These are phyloP conservation scores for Aspergillus piperis DNA, from an alignment of 2,329 filamentous ascomycete genomes.

Conservation along the genomic window DNA sequence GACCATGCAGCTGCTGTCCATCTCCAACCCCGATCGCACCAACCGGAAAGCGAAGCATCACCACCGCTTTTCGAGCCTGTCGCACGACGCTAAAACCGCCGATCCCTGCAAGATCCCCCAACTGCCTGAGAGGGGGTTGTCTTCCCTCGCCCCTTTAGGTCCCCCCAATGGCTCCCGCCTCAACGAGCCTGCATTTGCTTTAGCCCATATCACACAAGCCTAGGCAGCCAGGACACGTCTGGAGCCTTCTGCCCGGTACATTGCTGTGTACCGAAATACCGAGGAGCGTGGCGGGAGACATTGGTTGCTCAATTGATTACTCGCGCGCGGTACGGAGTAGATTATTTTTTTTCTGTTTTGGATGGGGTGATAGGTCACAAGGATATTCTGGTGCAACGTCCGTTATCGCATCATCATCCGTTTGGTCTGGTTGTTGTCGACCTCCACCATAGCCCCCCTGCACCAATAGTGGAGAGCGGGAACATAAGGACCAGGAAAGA, in stretches of 20 bases:
- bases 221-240: not conserved
- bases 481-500: not conserved
- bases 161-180: not conserved
- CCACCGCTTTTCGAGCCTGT: not conserved
- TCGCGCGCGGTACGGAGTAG: not conserved
- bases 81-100: not conserved
- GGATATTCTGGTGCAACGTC: not conserved
- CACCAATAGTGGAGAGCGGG: constrained; percentile 1
- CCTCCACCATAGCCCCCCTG: constrained; percentile 2
- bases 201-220: not conserved
- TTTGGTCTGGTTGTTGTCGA: not conserved
- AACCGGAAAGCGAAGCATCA: not conserved
- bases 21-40: not conserved
- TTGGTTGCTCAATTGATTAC: not conserved
- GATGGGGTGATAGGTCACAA: not conserved
- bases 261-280: not conserved
- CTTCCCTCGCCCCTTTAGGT: constrained; percentile 1
- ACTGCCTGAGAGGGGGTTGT: not conserved
- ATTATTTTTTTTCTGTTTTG: not conserved
- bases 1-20: not conserved
- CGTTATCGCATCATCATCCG: not conserved
- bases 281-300: not conserved
- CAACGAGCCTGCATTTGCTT: not conserved
- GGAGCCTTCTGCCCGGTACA: not conserved
- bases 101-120: constrained; percentile 6